phyloP scores from a whole-genome alignment of 768 basidiomycete genomes.

The Daedalea quercina region DNA sequence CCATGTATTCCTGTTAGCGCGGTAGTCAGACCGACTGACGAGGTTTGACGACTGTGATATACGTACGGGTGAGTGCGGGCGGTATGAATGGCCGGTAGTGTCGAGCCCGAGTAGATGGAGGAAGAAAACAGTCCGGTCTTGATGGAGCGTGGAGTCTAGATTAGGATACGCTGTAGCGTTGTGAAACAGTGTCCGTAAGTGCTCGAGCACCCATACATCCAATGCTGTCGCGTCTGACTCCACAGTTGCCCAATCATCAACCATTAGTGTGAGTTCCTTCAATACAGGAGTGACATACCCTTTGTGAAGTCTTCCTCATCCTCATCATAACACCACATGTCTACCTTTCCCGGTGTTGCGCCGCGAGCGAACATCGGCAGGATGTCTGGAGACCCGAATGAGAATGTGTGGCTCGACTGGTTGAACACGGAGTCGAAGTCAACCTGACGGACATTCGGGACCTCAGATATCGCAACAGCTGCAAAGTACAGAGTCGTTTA shows the following conservation, averaged over 20 bases:
- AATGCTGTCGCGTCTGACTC: constrained; percentile 77
- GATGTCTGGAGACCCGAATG: constrained; percentile 86
- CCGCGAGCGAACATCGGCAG: constrained; percentile 83
- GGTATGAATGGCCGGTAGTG: constrained; percentile 81
- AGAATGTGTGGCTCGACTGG: constrained; percentile 68
- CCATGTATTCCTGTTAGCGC: constrained; percentile 67
- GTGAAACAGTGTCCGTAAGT: constrained; percentile 50
- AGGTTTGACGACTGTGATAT: neutral
- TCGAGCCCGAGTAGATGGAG: constrained; percentile 80
- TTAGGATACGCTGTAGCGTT: constrained; percentile 52
- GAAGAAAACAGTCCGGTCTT: constrained; percentile 68
- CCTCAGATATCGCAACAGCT: constrained; percentile 4
- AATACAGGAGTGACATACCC: constrained; percentile 33
- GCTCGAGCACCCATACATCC: constrained; percentile 75
- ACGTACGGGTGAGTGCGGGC: constrained; percentile 68
- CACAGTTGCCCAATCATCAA: neutral
- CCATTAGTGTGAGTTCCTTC: neutral
- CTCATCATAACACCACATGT: constrained; percentile 70
- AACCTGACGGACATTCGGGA: constrained; percentile 28
- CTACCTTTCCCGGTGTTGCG: constrained; percentile 61
- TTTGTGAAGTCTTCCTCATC: constrained; percentile 84
- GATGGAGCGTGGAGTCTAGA: constrained; percentile 45
- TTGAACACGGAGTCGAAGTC: constrained; percentile 90
- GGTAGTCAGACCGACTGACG: neutral
- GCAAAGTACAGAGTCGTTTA: constrained; percentile 22